phyloP scores from a whole-genome alignment of 1,284 basidiomycete species.

The Tetrapyrgos nigripes region DNA sequence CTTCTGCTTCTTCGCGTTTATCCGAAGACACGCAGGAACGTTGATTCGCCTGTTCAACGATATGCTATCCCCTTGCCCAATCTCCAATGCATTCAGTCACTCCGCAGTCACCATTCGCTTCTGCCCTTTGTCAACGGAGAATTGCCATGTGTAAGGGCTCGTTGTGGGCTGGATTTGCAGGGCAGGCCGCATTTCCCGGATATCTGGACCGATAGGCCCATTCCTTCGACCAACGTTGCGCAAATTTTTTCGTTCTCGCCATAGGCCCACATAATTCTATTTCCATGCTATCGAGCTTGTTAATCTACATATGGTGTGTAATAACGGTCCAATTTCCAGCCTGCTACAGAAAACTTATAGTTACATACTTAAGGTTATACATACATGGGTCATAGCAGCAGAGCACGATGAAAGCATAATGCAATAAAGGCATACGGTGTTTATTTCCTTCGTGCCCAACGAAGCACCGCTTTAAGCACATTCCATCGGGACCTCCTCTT shows the following conservation, averaged over 20 bases:
- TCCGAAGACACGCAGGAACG: not conserved
- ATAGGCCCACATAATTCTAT: not conserved
- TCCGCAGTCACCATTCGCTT: not conserved
- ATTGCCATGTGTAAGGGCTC: not conserved
- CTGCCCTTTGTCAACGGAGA: not conserved
- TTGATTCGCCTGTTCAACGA: not conserved
- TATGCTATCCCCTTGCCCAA: not conserved
- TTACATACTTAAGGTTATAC: not conserved
- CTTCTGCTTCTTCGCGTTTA: not conserved
- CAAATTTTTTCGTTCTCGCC: not conserved
- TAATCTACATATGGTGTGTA: not conserved
- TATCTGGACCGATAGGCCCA: not conserved
- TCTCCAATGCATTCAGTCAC: not conserved
- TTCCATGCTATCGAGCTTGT: not conserved
- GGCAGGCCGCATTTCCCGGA: not conserved
- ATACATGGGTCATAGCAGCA: no score
- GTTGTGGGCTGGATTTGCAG: not conserved
- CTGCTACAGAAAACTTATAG: not conserved
- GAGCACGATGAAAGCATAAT: no score
- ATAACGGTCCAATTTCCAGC: not conserved
- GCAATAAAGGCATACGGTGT: no score
- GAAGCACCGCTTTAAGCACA: not conserved
- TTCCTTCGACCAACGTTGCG: not conserved
- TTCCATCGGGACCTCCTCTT: slow-evolving; percentile 2
- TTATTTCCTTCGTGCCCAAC: slow-evolving; percentile 3